These are phyloP conservation scores for Exsudoporus floridanus DNA, from an alignment of 1,284 basidiomycete species.

Conservation along the genomic window DNA sequence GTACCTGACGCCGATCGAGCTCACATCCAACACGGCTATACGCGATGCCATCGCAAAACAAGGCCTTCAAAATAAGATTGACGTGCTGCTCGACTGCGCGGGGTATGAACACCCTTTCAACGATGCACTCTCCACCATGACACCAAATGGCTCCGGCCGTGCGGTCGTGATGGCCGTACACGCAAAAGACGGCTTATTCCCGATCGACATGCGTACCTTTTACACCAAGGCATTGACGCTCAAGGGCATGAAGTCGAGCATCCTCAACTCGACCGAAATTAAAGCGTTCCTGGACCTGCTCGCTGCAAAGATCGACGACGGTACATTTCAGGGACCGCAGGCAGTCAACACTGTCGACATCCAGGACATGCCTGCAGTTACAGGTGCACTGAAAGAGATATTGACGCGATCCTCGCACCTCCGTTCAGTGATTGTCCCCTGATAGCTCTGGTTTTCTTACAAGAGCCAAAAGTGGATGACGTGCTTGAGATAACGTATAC, in stretches of 20 bases:
- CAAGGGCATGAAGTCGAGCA: conserved; percentile 34
- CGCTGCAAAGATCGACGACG: conserved; percentile 33
- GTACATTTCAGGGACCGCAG: conserved; percentile 29
- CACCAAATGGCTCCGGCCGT: conserved; percentile 31
- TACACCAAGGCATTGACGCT: conserved; percentile 35
- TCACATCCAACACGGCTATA: conserved; percentile 32
- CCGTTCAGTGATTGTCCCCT: conserved; percentile 35
- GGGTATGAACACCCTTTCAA: conserved; percentile 37
- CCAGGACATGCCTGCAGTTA: conserved; percentile 21
- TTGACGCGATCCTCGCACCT: conserved; percentile 28
- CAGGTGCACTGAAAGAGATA: conserved; percentile 23
- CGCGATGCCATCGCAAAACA: conserved; percentile 28
- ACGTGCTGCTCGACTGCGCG: conserved; percentile 37
- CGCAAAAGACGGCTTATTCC: conserved; percentile 34
- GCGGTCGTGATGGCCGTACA: conserved; percentile 38
- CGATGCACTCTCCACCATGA: conserved; percentile 37
- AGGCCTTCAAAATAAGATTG: conserved; percentile 33
- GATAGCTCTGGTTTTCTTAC: background rate
- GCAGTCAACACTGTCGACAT: conserved; percentile 25
- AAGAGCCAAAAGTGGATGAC: background rate
- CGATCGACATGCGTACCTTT: conserved; percentile 32
- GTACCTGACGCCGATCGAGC: conserved; percentile 34
- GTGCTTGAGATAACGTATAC: background rate
- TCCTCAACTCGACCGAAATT: conserved; percentile 23
- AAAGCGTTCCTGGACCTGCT: conserved; percentile 34